Evolutionary conservation across 2,329 filamentous ascomycete species (phyloP).

Genomic region (Metarhizium album): DNA sequence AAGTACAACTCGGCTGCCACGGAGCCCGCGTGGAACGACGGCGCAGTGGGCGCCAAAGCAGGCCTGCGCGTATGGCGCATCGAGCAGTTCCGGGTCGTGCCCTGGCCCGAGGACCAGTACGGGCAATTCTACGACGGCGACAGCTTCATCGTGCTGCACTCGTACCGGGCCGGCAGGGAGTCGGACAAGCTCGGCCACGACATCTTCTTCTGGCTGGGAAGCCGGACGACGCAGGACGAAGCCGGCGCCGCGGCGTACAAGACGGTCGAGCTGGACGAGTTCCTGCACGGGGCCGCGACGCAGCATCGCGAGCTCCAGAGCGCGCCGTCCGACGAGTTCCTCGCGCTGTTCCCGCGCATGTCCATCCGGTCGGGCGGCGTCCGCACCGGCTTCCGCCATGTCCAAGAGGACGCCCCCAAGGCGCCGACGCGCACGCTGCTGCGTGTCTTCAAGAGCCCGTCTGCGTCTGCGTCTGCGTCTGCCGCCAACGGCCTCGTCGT

Average conservation of each 20-base stretch:
- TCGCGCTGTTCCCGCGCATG: conserved; percentile 48
- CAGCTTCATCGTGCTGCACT: conserved; percentile 55
- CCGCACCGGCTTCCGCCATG: conserved; percentile 51
- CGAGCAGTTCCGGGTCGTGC: conserved; percentile 53
- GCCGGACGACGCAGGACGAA: conserved; percentile 56
- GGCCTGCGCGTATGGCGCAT: conserved; percentile 57
- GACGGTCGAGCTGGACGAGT: conserved; percentile 60
- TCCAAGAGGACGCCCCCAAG: conserved; percentile 33
- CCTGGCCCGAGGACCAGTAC: conserved; percentile 45
- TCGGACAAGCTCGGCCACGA: conserved; percentile 44
- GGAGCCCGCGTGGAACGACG: conserved; percentile 58
- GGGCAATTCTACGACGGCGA: conserved; percentile 58
- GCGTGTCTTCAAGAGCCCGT: conserved; percentile 48
- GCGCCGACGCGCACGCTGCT: conserved; percentile 41
- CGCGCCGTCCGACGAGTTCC: conserved; percentile 47
- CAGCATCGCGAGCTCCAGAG: conserved; percentile 56
- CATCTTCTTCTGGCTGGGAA: conserved; percentile 61
- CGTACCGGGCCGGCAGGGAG: conserved; percentile 38
- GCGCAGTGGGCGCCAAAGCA: conserved; percentile 36
- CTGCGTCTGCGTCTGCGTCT: conserved; percentile 20
- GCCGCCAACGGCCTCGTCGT: conserved; percentile 43
- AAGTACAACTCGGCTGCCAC: conserved; percentile 55
- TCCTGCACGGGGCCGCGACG: conserved; percentile 47
- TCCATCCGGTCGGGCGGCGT: conserved; percentile 52
- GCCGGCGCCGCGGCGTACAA: conserved; percentile 60